These are phyloP conservation scores for Arthroderma sp. DNA, from an alignment of 2,329 filamentous ascomycete species.

Conservation along the genomic window DNA sequence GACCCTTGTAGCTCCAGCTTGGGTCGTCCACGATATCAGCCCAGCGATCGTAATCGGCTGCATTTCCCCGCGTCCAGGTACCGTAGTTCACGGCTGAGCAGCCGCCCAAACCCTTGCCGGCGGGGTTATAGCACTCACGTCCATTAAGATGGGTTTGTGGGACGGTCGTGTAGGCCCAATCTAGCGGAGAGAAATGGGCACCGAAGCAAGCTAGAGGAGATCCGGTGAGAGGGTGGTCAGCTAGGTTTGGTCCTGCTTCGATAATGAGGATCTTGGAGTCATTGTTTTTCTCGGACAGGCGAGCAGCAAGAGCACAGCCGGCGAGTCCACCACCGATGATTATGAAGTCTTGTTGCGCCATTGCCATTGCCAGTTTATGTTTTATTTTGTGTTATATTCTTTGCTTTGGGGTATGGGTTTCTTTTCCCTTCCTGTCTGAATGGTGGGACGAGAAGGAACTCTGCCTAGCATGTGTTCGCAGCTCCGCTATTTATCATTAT, in stretches of 20 bases:
- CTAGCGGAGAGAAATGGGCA: constrained; percentile 8
- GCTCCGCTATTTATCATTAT: no score
- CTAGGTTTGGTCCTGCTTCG: constrained; percentile 26
- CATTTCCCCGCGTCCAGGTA: constrained; percentile 14
- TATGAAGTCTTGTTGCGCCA: not conserved
- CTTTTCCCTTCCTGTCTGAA: no score
- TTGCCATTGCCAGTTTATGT: not conserved
- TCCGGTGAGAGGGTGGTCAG: not conserved
- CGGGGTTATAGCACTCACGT: constrained; percentile 2
- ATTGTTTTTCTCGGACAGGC: constrained; percentile 13
- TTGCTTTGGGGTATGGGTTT: no score
- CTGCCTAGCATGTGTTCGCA: no score
- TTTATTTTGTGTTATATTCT: no score
- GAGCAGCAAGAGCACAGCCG: not conserved
- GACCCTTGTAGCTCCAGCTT: not conserved
- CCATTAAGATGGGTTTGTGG: constrained; percentile 13
- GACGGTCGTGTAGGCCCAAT: constrained; percentile 21
- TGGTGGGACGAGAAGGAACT: no score
- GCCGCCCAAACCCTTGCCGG: constrained; percentile 20
- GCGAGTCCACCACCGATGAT: not conserved
- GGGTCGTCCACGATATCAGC: constrained; percentile 15
- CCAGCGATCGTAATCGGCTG: constrained; percentile 21
- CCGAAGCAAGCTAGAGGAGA: not conserved
- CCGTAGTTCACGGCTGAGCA: constrained; percentile 21
- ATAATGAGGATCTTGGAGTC: constrained; percentile 30